phyloP scores from a whole-genome alignment of 495 filamentous ascomycete genomes.

The Endocarpon pusillum region DNA sequence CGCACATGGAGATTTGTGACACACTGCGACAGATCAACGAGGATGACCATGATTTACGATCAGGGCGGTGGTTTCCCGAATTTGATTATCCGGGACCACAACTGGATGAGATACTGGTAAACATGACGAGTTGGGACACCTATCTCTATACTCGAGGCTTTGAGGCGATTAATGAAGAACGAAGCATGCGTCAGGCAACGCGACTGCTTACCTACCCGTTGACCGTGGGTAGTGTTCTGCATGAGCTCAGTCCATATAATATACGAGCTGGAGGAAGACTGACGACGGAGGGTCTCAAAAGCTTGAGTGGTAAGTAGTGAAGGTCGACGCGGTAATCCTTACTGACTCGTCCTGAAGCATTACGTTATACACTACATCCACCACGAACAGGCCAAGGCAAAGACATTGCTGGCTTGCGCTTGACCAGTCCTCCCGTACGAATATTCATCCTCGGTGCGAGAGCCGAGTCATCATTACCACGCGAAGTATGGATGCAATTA shows the following conservation, averaged over 20 bases:
- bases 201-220: constrained; percentile 83
- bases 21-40: constrained; percentile 83
- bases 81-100: constrained; percentile 79
- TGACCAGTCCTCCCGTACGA: constrained; percentile 70
- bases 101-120: constrained; percentile 79
- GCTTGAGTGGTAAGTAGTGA: constrained; percentile 57
- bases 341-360: constrained; percentile 32
- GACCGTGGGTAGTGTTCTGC: constrained; percentile 77
- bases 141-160: constrained; percentile 81
- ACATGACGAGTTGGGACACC: constrained; percentile 99
- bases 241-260: constrained; percentile 84
- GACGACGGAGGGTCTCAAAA: constrained; percentile 78
- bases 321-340: constrained; percentile 3
- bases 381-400: constrained; percentile 56
- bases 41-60: constrained; percentile 88
- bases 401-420: constrained; percentile 61
- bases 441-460: constrained; percentile 91
- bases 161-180: constrained; percentile 70
- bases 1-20: constrained; percentile 84
- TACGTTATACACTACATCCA: constrained; percentile 87
- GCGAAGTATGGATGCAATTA: constrained; percentile 86
- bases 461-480: constrained; percentile 86
- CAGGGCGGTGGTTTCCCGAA: constrained; percentile 81
- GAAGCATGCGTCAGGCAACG: constrained; percentile 79
- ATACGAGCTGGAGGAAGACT: constrained; percentile 54